Evolutionary conservation across 371 early-diverging fungal species (phyloP), one percentile per base, ranked within the genome.

Genomic region (Sporodiniella umbellata): DNA sequence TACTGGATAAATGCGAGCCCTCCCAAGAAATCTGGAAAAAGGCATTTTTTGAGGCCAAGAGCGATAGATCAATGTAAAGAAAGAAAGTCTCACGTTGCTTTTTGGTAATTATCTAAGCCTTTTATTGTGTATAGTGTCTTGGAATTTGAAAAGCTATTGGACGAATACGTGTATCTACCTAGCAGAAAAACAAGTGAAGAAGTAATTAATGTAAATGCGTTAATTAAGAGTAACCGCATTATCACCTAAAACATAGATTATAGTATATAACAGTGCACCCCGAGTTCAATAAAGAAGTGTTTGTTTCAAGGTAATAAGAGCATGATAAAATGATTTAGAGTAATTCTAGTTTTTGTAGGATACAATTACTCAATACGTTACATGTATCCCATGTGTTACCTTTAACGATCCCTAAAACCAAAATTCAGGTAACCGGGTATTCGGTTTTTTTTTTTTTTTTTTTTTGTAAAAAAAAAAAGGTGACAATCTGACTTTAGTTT

Each of bases 1-100:
- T 56, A 5, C 37, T 56, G 2, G 38, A 38, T 33, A 25, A 30
- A 12, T 49, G 45, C 17, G 45, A 43, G 1, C 45, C 52, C 10
- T 24, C 17, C 6, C 14, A 11, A 31, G 19, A 33, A 19, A 6
- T 26, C 43, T 54, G 55, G 55, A 10, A 37, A 21, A 25, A 43
- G 24, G 44, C 33, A n/a, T 17, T 40, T 7, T 3, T 21, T 7
- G 21, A 40, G 8, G 4, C 8, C 3, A 18, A 19, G 21, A 40
- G 21, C 3, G 12, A 18, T 8, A 19, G 12, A 40, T 1, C 18
- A 21, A 19, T 33, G 28, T 31, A 30, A 31, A 33, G 12, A n/a
- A 15, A 35, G 14, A 7, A 15, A 8, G n/a, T 43, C 8, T 43
- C 15, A 43, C 18, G 17, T 43, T 6, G 1, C 15, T 22, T 11